These are phyloP conservation scores for Scedosporium aurantiacum DNA, from an alignment of 2,329 filamentous ascomycete genomes.

Conservation along the genomic window DNA sequence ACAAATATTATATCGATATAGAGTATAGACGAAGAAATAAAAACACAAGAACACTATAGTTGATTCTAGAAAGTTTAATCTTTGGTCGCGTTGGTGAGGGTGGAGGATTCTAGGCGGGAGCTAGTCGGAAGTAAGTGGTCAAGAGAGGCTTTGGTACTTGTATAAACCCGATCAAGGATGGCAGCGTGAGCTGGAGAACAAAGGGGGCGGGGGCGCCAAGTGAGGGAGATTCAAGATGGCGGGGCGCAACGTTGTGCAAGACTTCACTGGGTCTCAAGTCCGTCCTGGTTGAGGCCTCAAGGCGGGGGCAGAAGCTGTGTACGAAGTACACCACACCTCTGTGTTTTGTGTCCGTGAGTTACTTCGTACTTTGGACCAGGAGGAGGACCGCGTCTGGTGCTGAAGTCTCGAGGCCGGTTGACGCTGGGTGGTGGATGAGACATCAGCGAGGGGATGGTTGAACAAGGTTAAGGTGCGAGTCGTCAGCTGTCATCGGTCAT, in stretches of 20 bases:
- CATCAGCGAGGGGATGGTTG: not conserved
- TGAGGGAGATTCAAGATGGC: not conserved
- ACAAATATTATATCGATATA: not conserved
- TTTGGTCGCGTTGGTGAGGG: not conserved
- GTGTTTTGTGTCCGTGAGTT: not conserved
- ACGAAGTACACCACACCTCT: not conserved
- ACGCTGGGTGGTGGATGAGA: constrained; percentile 4
- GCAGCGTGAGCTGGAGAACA: not conserved
- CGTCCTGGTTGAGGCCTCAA: too few relatives aligned
- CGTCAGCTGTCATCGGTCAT: not conserved
- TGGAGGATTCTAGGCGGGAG: not conserved
- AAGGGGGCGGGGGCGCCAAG: not conserved
- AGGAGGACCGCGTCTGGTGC: not conserved
- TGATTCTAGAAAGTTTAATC: not conserved
- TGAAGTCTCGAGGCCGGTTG: constrained; percentile 1
- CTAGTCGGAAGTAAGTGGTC: not conserved
- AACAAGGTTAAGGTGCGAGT: not conserved
- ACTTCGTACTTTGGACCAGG: too few relatives aligned
- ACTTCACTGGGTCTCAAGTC: too few relatives aligned
- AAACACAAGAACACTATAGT: constrained; percentile 3
- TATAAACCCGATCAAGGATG: not conserved
- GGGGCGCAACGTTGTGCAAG: too few relatives aligned
- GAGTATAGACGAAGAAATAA: not conserved
- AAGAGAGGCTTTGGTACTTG: not conserved
- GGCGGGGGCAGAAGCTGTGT: not conserved